Evolutionary conservation across 2,329 filamentous ascomycete genomes (phyloP), one percentile per base, ranked within the genome.

Genomic region (Thielaviopsis punctulata): DNA sequence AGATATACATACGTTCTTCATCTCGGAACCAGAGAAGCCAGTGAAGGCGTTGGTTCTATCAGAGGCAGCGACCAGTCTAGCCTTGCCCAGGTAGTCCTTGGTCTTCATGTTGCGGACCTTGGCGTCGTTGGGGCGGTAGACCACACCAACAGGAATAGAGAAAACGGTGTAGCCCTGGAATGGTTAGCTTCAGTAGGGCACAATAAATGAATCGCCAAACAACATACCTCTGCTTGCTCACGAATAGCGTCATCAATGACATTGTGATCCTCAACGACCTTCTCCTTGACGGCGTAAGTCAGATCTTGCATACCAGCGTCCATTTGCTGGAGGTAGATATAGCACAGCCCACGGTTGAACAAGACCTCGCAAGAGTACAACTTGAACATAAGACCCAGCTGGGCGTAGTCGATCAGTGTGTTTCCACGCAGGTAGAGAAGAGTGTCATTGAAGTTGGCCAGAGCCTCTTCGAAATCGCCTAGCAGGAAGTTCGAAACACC

Each of bases 361-460:
- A 98, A 73, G 2, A 95, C 90, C 63, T 98, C 92, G 69, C 92
- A 98, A 1, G 92, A 95, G 66, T 90, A 96, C 10, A 98, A 73
- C 66, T 94, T 95, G 72, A 96, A 98, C 55, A 93, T 84, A 45
- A 98, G 76, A 19, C 92, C 92, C 48, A 98, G 69, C 66, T 98
- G 92, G 56, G 94, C 87, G 66, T 98, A 98, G 67, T 98, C 89
- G 67, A 98, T 98, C 69, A 92, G 86, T 53, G 87, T 89, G 70
- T 98, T 96, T 56, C 92, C 92, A 62, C 92, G 80, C 45, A 98
- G 76, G 66, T 96, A 96, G 43, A 95, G 72, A 41, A 98, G 73
- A 0, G 92, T 95, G 63, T 98, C 92, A 70, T 98, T 98, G 75
- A 98, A 98, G 69, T 96, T 96, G 59, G 89, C 89, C 56, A 96